A percentile compares a stretch with the other conserved stretches of the same genome.
Conservation (phyloP, 129 eudicot species). For the Chrysanthemum seticuspe region DNA sequence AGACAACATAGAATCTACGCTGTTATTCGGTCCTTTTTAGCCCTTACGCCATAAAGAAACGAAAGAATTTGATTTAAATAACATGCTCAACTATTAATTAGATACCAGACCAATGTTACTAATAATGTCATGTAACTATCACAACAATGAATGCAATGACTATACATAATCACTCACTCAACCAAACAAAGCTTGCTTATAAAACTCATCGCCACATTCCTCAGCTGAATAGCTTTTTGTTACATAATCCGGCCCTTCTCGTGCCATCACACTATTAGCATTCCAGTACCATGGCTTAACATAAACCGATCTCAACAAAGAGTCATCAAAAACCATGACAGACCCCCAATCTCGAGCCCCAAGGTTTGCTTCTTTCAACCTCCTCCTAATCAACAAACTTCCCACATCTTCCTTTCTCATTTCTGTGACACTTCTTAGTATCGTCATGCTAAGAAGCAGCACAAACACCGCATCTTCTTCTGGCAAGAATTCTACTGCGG, state of each 20-base stretch:
- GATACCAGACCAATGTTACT: too few species aligned
- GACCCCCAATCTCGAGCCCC: constrained; percentile 94
- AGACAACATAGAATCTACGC: too few species aligned
- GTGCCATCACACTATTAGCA: constrained; percentile 45
- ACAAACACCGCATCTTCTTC: constrained; percentile 81
- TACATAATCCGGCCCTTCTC: constrained; percentile 42
- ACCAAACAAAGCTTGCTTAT: constrained; percentile 58
- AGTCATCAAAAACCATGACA: constrained; percentile 52
- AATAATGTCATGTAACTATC: too few species aligned
- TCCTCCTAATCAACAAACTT: constrained; percentile 56
- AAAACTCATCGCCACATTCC: constrained; percentile 84
- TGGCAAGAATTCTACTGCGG: constrained; percentile 57
- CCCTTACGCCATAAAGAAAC: too few species aligned
- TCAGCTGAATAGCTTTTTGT: constrained; percentile 50
- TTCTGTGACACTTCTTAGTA: constrained; percentile 68
- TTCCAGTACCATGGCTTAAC: constrained; percentile 90
- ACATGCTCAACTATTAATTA: too few species aligned
- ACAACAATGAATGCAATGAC: too few species aligned
- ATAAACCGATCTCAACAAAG: constrained; percentile 34
- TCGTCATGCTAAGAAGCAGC: constrained; percentile 49
- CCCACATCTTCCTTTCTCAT: constrained; percentile 74
- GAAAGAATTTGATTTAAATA: too few species aligned
- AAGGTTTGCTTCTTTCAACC: constrained; percentile 59
- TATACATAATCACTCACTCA: constrained; percentile 5
- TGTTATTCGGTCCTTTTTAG: too few species aligned